Conservation (phyloP, 305 asterid genomes). For the Rubia peregrina region DNA sequence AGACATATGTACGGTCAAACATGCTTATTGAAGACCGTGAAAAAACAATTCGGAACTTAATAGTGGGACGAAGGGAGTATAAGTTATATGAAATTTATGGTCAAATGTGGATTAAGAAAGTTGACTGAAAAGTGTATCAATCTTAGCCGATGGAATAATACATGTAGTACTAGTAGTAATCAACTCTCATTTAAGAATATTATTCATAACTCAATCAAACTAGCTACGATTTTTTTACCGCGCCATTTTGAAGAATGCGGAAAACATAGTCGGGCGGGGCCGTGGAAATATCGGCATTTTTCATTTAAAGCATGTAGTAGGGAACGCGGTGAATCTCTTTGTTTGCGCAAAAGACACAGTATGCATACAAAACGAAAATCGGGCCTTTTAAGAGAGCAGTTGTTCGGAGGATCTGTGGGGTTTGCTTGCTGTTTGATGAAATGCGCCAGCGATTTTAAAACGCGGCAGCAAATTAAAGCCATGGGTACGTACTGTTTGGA, state of each 20-base stretch:
- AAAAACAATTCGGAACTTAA: too few species aligned
- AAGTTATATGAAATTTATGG: too few species aligned
- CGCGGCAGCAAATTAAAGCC: not conserved
- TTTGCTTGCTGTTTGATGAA: not conserved
- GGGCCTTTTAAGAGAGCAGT: not conserved
- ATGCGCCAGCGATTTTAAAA: not conserved
- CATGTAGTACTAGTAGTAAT: too few species aligned
- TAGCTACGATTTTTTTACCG: not conserved
- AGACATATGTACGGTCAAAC: too few species aligned
- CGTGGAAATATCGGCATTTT: not conserved
- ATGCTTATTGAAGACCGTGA: too few species aligned
- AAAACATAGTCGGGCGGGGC: not conserved
- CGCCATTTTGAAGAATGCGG: not conserved
- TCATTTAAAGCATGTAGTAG: not conserved
- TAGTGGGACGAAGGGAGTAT: too few species aligned
- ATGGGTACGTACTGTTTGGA: not conserved
- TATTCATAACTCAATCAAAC: too few species aligned
- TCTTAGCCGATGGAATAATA: too few species aligned
- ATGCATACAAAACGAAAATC: not conserved
- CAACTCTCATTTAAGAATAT: too few species aligned
- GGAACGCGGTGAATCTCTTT: not conserved
- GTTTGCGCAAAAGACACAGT: not conserved
- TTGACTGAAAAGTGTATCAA: too few species aligned
- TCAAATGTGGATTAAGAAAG: too few species aligned
- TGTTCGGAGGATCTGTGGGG: slow-evolving; percentile 9